Evolutionary conservation across 2,329 filamentous ascomycete species (phyloP).

Genomic region (Chalara sp.): DNA sequence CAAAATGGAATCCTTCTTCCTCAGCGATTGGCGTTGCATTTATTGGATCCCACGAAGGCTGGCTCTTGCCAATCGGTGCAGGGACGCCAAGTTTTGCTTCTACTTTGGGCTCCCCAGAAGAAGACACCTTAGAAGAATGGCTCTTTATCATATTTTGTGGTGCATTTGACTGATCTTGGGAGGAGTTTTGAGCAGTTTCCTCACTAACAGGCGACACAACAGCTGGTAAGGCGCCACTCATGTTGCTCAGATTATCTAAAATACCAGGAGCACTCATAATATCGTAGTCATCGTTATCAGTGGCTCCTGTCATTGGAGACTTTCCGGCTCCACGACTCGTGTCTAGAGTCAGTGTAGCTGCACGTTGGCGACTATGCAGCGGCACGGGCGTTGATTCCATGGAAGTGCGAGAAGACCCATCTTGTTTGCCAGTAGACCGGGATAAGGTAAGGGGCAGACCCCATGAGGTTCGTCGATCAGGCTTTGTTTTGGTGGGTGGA

Average conservation of each 20-base stretch:
- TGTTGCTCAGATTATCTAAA: conserved; percentile 3
- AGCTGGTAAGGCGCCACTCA: conserved; percentile 9
- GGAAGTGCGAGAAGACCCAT: conserved; percentile 18
- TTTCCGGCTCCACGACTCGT: conserved; percentile 11
- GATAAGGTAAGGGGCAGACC: conserved; percentile 31
- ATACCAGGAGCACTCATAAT: background rate
- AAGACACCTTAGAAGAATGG: background rate
- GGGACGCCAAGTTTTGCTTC: conserved; percentile 6
- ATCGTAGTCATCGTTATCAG: background rate
- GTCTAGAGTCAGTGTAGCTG: conserved; percentile 11
- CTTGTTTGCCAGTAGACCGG: conserved; percentile 25
- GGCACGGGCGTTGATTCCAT: conserved; percentile 9
- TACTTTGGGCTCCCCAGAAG: background rate
- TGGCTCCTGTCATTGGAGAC: background rate
- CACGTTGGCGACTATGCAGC: conserved; percentile 6
- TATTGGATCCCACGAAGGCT: conserved; percentile 30
- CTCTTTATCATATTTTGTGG: background rate
- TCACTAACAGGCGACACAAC: background rate
- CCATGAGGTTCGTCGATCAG: conserved; percentile 39
- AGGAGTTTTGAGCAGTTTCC: too few relatives aligned
- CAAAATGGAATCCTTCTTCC: conserved; percentile 29
- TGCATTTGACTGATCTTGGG: too few relatives aligned
- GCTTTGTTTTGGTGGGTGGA: conserved; percentile 28
- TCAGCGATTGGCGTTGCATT: conserved; percentile 31
- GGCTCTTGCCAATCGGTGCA: conserved; percentile 29